phyloP scores from a whole-genome alignment of 768 basidiomycete genomes.

The Mycena belliarum region DNA sequence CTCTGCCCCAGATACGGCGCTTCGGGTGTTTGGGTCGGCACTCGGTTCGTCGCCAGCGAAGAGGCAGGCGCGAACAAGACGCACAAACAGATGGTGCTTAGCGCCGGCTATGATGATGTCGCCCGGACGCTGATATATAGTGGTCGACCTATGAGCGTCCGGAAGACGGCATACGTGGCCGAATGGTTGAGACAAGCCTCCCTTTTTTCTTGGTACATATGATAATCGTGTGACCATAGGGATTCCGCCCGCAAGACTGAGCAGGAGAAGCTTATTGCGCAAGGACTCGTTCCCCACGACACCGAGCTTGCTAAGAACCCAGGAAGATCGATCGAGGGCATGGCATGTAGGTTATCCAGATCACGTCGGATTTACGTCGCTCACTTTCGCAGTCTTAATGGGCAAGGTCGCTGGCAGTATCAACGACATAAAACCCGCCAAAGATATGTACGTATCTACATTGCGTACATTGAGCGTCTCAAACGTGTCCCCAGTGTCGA shows the following conservation, averaged over 20 bases:
- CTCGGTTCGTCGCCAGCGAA: constrained; percentile 79
- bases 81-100: constrained; percentile 69
- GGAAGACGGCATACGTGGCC: constrained; percentile 75
- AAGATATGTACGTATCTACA: constrained; percentile 71
- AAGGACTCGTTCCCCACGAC: constrained; percentile 77
- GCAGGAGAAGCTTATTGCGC: constrained; percentile 53
- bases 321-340: constrained; percentile 60
- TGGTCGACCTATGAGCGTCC: constrained; percentile 81
- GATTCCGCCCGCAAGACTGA: constrained; percentile 63
- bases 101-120: constrained; percentile 76
- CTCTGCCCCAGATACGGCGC: constrained; percentile 64
- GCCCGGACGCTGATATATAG: constrained; percentile 72
- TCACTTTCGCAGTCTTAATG: constrained; percentile 60
- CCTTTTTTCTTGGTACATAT: background rate
- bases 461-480: background rate
- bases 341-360: constrained; percentile 49
- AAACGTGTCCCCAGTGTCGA: constrained; percentile 57
- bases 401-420: constrained; percentile 77
- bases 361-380: background rate
- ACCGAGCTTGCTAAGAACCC: constrained; percentile 70
- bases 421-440: constrained; percentile 80
- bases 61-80: constrained; percentile 78
- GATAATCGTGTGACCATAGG: constrained; percentile 36
- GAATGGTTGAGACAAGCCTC: constrained; percentile 52
- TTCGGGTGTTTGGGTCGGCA: constrained; percentile 86